Base-by-base conservation (phyloP, 1,284 basidiomycete species). In the Rhodotorula sp. region DNA sequence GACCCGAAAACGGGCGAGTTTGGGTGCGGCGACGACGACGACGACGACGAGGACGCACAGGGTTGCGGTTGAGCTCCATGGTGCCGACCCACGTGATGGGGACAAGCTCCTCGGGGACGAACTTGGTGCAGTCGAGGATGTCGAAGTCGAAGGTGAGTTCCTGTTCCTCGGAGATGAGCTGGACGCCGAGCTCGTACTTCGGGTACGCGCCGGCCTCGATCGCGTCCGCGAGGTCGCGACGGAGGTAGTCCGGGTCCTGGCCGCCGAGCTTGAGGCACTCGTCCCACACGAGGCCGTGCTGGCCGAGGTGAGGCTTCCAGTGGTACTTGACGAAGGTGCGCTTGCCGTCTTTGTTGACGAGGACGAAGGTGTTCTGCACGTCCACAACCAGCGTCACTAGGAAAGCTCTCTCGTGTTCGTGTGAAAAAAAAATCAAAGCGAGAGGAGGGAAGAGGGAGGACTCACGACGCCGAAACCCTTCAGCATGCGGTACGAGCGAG, bases 401-500 rank as follows among this genome's bases (percentile, higher is more conserved):
- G n/a, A n/a, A n/a, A n/a, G n/a, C n/a, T n/a, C n/a, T n/a, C n/a
- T n/a, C n/a, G n/a, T n/a, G n/a, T n/a, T n/a, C n/a, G n/a, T n/a
- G n/a, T n/a, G n/a, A n/a, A n/a, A n/a, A n/a, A n/a, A n/a, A n/a
- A n/a, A n/a, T n/a, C n/a, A n/a, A 18, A 7, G 34, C 34, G 10
- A 13, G 50, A 13, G 18, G 28, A 18, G 2, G 50, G 22, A 13
- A 3, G 40, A 44, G 15, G 11, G 40, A 8, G 3, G 40, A 44
- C 40, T 6, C 40, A 44, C 40, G 55, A 92, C 89, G 44, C 73
- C 71, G 50, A 73, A 76, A 47, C 83, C 92, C 81, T 91, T 89
- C 86, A 94, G 90, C 87, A 89, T 90, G 59, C 90, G 86, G 79
- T 83, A 89, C 4, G 89, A 91, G 44, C 89, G 86, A 20, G 91